Evolutionary conservation across 2,329 filamentous ascomycete species (phyloP), one percentile per base, ranked within the genome.

Genomic region (Cladosporium colombiae): DNA sequence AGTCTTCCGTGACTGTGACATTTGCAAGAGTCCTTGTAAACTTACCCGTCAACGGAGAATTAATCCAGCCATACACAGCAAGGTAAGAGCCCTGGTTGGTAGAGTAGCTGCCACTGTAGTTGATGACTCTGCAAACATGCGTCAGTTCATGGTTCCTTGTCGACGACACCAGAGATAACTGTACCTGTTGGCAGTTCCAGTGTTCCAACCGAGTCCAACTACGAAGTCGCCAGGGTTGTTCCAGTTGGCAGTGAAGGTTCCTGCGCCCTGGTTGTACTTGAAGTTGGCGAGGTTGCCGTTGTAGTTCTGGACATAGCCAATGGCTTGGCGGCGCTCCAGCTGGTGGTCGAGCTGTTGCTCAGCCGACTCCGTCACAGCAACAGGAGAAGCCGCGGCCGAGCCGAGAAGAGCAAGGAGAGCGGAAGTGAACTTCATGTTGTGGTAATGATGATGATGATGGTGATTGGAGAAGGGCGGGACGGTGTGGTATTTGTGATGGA

Each of bases 191-290:
- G 78, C 74, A 65, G 74, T 80, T 58, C 85, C 85, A 21, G 84
- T 81, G 64, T 81, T 81, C 84, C 85, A 87, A 46, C 86, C 85
- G 75, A 86, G 87, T 27, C 85, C 86, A 65, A 78, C 83, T 33
- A 86, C 84, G 55, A 86, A 83, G 78, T 86, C 85, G 35, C 83
- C 84, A 25, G 73, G 75, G 55, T 78, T 77, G 50, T 67, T 73
- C 84, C 84, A 86, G 35, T 70, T 70, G 0, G 82, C 77, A 44
- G 70, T 79, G 76, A 84, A 85, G n/a, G 44, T 31, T 18, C 37
- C 58, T 1, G 23, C 40, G 18, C 40, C 58, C 10, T 49, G 37
- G 58, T 49, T 61, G 40, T 61, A 61, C 31, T 57, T 57, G 55
- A 57, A 55, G 55, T 57, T 40, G 21, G 55, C 55, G 18, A 57